Evolutionary conservation across 2,329 filamentous ascomycete species (phyloP), one percentile per base, ranked within the genome.

Genomic region (Coniella lustricola): DNA sequence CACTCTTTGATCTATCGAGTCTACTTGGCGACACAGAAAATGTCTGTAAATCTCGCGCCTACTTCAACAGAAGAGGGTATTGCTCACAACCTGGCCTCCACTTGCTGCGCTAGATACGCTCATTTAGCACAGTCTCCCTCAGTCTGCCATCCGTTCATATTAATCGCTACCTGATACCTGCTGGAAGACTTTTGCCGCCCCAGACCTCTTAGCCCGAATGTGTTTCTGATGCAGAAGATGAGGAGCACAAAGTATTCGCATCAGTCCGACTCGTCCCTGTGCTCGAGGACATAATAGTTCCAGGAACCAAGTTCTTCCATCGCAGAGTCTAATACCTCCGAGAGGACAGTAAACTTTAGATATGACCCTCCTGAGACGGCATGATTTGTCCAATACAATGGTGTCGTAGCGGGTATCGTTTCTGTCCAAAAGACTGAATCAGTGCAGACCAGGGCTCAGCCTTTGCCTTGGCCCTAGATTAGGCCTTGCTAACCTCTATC

Each of bases 211-310:
- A 13, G 35, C 44, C 4, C 31, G 21, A 13, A 16, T 46, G 13
- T 34, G 35, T 10, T 46, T 16, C 22, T 33, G 34, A 21, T 46
- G 21, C 44, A 39, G 16, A 46, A 22, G 18, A 46, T 46, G 8
- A 46, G 17, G 2, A 46, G 44, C 21, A 35, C 44, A 39, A 38
- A 39, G 8, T 34, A 46, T 3, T 38, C 4, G 9, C 32, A 18
- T 14, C 18, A 32, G 25, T 38, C 44, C 17, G 22, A 32, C 17
- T 21, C 29, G 12, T 25, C 14, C 44, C 22, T 7, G 16, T 46
- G 34, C 21, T 46, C 44, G 7, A 22, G 16, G 35, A 46, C 32
- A 16, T 39, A 21, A 17, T 45, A 31, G 12, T 20, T 32, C 44
- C 44, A 46, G 18, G 21, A 18, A 10, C 32, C 35, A 32, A 46